These are phyloP conservation scores for Passiflora organensis DNA, from an alignment of 345 rosid genomes.

Conservation along the genomic window DNA sequence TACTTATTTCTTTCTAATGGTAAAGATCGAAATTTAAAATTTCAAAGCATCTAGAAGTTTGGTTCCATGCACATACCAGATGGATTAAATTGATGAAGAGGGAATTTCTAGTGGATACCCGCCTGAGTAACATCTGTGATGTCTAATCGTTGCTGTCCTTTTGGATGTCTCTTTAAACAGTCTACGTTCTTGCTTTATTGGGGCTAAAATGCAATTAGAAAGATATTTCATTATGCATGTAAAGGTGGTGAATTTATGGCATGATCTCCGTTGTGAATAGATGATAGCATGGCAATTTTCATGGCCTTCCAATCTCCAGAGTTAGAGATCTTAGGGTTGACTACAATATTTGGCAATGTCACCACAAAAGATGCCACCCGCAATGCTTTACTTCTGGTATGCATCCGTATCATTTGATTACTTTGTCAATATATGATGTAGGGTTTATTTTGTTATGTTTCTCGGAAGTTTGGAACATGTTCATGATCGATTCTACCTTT, in stretches of 20 bases:
- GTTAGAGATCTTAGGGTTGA: slow-evolving; percentile 74
- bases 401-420: slow-evolving; percentile 7
- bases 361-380: slow-evolving; percentile 62
- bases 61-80: too few species aligned
- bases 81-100: too few species aligned
- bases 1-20: too few species aligned
- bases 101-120: too few species aligned
- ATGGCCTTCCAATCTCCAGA: slow-evolving; percentile 89
- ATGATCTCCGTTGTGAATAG: slow-evolving; percentile 26
- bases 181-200: too few species aligned
- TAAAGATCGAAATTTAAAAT: too few species aligned
- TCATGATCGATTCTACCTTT: slow-evolving; percentile 43
- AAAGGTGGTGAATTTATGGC: not conserved
- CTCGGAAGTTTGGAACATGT: slow-evolving; percentile 25
- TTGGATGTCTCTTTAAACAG: too few species aligned
- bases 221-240: too few species aligned
- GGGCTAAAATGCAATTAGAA: too few species aligned
- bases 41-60: too few species aligned
- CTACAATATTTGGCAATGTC: slow-evolving; percentile 87
- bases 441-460: slow-evolving; percentile 4
- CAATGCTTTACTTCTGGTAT: slow-evolving; percentile 84
- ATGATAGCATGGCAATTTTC: slow-evolving; percentile 88
- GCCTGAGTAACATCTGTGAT: too few species aligned
- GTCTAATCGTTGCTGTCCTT: too few species aligned
- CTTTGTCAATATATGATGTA: not conserved